Evolutionary conservation across 805 yeast species (phyloP).

Genomic region (Kazachstania martiniae): DNA sequence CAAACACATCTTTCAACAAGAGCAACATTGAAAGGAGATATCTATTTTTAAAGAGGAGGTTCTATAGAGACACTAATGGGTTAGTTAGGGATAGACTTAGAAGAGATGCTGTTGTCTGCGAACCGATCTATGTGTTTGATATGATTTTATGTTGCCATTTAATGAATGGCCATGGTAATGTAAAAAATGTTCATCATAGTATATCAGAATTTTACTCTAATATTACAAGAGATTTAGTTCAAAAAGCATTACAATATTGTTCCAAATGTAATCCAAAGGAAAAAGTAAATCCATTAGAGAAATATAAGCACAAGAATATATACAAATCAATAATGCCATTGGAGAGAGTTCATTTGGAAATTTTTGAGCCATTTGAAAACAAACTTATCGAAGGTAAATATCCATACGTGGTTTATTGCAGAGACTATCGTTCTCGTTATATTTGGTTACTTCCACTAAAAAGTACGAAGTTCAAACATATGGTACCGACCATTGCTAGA

Average conservation of each 20-base stretch:
- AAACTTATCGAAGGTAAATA: conserved; percentile 18
- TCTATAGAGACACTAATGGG: conserved; percentile 11
- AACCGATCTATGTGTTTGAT: conserved; percentile 21
- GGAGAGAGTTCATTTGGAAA: conserved; percentile 23
- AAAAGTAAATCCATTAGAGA: conserved; percentile 6
- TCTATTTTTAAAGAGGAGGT: conserved; percentile 16
- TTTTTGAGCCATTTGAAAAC: conserved; percentile 18
- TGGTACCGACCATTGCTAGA: conserved; percentile 9
- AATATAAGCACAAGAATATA: conserved; percentile 10
- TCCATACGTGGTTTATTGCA: conserved; percentile 18
- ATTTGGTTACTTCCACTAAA: conserved; percentile 25
- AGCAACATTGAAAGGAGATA: conserved; percentile 10
- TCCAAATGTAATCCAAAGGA: conserved; percentile 19
- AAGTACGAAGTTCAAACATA: conserved; percentile 13
- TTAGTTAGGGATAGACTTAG: conserved; percentile 17
- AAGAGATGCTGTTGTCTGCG: conserved; percentile 18
- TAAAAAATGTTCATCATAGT: conserved; percentile 8
- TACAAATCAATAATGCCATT: conserved; percentile 16
- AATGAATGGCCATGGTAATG: conserved; percentile 20
- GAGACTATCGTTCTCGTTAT: conserved; percentile 23
- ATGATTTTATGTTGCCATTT: conserved; percentile 23
- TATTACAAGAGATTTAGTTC: conserved; percentile 14
- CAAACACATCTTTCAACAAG: conserved; percentile 1
- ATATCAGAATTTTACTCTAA: conserved; percentile 18
- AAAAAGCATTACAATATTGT: conserved; percentile 17